Evolutionary conservation across 192 early-diverging fungal species (phyloP), one percentile per base, ranked within the genome.

Genomic region (Paraglomus brasilianum): DNA sequence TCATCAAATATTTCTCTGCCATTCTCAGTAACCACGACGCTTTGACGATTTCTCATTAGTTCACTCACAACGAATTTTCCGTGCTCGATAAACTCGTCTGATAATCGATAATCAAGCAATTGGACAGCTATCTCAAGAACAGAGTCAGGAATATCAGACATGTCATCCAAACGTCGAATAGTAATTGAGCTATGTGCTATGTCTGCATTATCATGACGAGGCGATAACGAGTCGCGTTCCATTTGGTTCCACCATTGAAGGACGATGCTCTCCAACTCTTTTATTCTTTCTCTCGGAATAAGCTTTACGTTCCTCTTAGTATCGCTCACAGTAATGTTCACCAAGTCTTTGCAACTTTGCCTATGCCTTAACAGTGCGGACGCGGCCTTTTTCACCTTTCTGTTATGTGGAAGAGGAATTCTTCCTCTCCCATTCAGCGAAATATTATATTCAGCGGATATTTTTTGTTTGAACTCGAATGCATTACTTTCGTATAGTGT

Each of bases 361-460:
- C n/a, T n/a, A n/a, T n/a, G n/a, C n/a, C n/a, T n/a, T n/a, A n/a
- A n/a, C 22, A 78, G 49, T 1, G 77, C 77, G 5, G 73, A 62
- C 8, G 77, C 77, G 4, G 74, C 77, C 24, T 78, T 78, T 42
- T 56, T 58, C 10, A 63, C 66, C 2, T 19, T 36, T 44, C 57
- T 42, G 39, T 75, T 59, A 22, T 70, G 38, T 14, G 74, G 65
- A 15, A 62, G 15, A 14, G 58, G 14, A 11, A 78, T 51, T 74
- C 71, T 69, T 1, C 74, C 71, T 42, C 38, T 60, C 14, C 77
- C 77, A 46, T 78, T 73, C 49, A 78, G 45, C 0, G 77, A 67
- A 9, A 68, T 47, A 59, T 70, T 44, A 58, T 65, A 75, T 51
- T 69, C 39, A 22, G 41, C 22, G 4, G 49, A 65, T 39, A 65